Base-by-base conservation (phyloP, 768 basidiomycete species). In the Russula sp. region DNA sequence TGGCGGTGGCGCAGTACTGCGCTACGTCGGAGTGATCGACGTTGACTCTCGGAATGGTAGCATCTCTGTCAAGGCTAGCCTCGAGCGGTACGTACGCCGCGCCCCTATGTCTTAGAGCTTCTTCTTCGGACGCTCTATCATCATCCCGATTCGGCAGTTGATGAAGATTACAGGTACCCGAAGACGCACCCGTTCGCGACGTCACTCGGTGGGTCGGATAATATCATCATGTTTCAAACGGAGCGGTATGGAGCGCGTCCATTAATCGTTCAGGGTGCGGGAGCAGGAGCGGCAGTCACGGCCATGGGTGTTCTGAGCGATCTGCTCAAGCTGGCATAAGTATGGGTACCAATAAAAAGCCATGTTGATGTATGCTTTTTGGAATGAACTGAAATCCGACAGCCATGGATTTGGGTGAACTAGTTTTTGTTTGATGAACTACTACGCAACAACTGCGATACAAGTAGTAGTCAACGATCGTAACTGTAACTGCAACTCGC, bases 291-390 rank as follows among this genome's bases (percentile, higher is more conserved):
- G 1, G 94, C 90, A 28, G 96, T 98, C 16, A 99, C 97, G 36
- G 97, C 97, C 0, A 98, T 98, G 93, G 97, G 97, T 9, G 94
- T 98, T 18, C 81, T 96, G 68, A 87, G 90, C 53, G 96, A 98
- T 72, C 76, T 95, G 59, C 75, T 98, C 72, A 90, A 78, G 70
- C 67, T 81, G 32, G 73, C 76, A 4, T 79, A 70, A 60, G 11
- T 34, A 11, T 11, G 2, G 11, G 11, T 36, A 36, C 36, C 28
- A 30, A 36, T 36, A 4, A 36, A 36, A 36, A 9, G 34, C 11
- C 13, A 2, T 11, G 34, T 18, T 9, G 2, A 18, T 36, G 18
- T 18, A 50, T 20, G 14, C 7, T 3, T 14, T 32, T 30, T 36
- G 2, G n/a, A 54, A 24, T 16, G 22, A 7, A 54, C 9, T 52